These are phyloP conservation scores for Protoeuglena noctilucae DNA, from an alignment of 139 green algal species.

Conservation along the genomic window DNA sequence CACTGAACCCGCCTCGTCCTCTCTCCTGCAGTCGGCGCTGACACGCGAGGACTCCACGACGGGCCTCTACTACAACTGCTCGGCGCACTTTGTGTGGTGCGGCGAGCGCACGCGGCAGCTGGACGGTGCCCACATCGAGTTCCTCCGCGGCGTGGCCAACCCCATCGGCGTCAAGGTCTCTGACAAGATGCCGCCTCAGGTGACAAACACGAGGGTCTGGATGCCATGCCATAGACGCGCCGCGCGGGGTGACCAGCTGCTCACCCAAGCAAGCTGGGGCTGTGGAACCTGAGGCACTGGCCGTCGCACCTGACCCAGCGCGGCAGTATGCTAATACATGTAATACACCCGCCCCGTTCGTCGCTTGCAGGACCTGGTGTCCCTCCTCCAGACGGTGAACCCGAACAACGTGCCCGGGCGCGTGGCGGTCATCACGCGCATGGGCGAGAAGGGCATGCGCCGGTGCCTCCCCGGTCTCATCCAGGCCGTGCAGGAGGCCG, in stretches of 20 bases:
- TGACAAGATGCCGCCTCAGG: not conserved
- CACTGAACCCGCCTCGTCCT: no score
- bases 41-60: constrained; percentile 80
- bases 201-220: no score
- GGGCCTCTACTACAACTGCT: constrained; percentile 75
- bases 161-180: constrained; percentile 80
- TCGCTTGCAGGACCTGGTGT: constrained; percentile 64
- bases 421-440: constrained; percentile 85
- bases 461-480: constrained; percentile 59
- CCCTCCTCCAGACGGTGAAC: constrained; percentile 79
- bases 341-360: no score
- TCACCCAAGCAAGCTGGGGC: no score
- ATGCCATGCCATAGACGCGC: no score
- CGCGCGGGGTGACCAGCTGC: no score
- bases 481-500: constrained; percentile 33
- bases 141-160: constrained; percentile 84
- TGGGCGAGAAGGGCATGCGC: constrained; percentile 81
- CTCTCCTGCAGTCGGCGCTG: no score
- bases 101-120: constrained; percentile 95
- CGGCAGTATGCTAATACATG: no score
- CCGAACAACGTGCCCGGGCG: constrained; percentile 83
- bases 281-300: no score
- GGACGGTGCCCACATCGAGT: constrained; percentile 94
- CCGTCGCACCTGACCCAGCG: no score
- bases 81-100: constrained; percentile 93